Percentiles rank a stretch among this genome's conserved stretches.
Evolutionary conservation across 331 rosid species (phyloP).

Genomic region (Pyrus hybrid): DNA sequence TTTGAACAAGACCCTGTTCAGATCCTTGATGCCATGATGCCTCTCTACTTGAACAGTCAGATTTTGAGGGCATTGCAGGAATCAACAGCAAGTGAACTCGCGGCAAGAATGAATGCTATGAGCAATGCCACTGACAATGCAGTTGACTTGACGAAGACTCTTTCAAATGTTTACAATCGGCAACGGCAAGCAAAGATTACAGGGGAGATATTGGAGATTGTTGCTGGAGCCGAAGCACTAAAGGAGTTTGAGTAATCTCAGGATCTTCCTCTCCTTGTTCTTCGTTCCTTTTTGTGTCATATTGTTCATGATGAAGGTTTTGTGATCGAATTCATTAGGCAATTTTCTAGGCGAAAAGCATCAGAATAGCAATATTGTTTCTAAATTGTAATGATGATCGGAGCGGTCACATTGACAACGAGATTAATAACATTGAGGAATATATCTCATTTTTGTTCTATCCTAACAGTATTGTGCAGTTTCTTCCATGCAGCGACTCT

Average conservation of each 20-base stretch:
- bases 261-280: not conserved
- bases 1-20: slow-evolving; percentile 85
- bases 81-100: slow-evolving; percentile 76
- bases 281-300: not conserved
- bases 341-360: not conserved
- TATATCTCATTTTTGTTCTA: not conserved
- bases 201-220: slow-evolving; percentile 75
- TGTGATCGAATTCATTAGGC: not conserved
- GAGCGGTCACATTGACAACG: not conserved
- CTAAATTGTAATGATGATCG: not conserved
- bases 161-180: slow-evolving; percentile 46
- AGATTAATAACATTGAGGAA: not conserved
- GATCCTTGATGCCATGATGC: slow-evolving; percentile 89
- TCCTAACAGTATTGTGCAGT: not conserved
- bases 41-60: slow-evolving; percentile 76
- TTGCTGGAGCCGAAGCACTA: slow-evolving; percentile 77
- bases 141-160: slow-evolving; percentile 47
- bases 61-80: slow-evolving; percentile 71
- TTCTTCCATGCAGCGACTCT: too few relatives aligned
- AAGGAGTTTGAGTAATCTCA: slow-evolving; percentile 29
- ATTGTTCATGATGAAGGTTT: not conserved
- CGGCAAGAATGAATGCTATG: slow-evolving; percentile 86
- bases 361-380: not conserved
- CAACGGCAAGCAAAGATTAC: slow-evolving; percentile 72
- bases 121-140: slow-evolving; percentile 74